These are phyloP conservation scores for Eragrostis nindensis DNA, from an alignment of 176 grass and related monocot species.

Conservation along the genomic window DNA sequence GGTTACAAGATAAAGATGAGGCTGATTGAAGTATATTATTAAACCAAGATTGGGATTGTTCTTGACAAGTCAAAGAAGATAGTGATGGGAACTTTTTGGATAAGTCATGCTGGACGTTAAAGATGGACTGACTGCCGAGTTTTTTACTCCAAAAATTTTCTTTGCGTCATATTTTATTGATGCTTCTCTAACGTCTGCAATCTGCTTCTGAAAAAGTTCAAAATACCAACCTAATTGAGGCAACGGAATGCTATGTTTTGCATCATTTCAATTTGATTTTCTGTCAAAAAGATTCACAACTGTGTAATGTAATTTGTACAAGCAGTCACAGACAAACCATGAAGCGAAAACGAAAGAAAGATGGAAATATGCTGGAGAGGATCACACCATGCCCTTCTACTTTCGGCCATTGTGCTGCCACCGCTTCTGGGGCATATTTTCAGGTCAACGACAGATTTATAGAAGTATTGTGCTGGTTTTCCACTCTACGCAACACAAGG, in stretches of 20 bases:
- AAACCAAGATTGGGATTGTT: neutral
- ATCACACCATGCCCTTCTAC: neutral
- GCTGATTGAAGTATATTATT: neutral
- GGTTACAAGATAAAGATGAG: neutral
- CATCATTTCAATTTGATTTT: neutral
- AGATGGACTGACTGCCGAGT: neutral
- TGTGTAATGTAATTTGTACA: neutral
- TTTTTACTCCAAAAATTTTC: too few relatives aligned
- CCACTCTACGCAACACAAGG: neutral
- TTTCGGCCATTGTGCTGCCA: neutral
- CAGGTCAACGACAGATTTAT: neutral
- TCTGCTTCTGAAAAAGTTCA: neutral
- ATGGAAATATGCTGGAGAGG: neutral
- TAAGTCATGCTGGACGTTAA: slow-evolving; percentile 12
- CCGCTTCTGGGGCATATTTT: neutral
- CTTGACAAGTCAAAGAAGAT: slow-evolving; percentile 16
- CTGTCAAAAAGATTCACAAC: neutral
- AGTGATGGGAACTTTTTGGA: slow-evolving; percentile 30
- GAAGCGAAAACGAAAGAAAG: neutral
- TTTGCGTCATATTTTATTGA: neutral
- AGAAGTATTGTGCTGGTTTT: neutral
- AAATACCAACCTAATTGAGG: neutral
- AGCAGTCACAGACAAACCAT: neutral
- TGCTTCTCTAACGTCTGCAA: neutral
- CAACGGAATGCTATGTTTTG: neutral